Conservation (phyloP, 371 early-diverging fungal genomes). For the Mortierella sp. region DNA sequence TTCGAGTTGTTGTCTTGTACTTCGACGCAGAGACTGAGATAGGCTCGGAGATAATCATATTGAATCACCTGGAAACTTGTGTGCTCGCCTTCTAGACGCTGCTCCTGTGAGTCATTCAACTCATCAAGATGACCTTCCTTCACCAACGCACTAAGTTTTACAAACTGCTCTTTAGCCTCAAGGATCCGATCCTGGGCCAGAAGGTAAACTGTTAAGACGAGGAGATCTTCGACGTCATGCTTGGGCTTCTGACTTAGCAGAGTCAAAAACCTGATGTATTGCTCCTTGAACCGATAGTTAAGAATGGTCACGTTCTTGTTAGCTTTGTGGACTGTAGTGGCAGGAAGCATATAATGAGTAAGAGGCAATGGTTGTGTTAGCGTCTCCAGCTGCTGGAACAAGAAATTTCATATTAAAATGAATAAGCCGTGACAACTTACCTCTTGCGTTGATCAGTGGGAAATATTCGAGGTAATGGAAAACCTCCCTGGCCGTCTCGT, state of each 20-base stretch:
- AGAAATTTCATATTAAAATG: background rate
- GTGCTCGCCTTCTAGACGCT: slow-evolving; percentile 5
- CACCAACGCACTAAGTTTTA: slow-evolving; percentile 15
- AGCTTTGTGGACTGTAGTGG: slow-evolving; percentile 44
- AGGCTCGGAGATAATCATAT: slow-evolving; percentile 66
- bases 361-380: background rate
- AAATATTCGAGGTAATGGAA: slow-evolving; percentile 63
- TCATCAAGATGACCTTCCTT: slow-evolving; percentile 2
- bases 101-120: background rate
- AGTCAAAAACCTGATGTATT: slow-evolving; percentile 61
- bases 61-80: slow-evolving; percentile 58
- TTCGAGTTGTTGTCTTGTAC: slow-evolving; percentile 33
- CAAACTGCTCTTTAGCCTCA: slow-evolving; percentile 59
- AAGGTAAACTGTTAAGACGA: slow-evolving; percentile 61
- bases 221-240: slow-evolving; percentile 52
- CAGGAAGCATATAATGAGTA: slow-evolving; percentile 28
- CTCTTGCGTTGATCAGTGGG: slow-evolving; percentile 66
- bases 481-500: background rate
- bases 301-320: slow-evolving; percentile 38
- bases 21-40: slow-evolving; percentile 63
- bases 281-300: slow-evolving; percentile 60
- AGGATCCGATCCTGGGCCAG: slow-evolving; percentile 67
- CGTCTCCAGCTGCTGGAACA: background rate
- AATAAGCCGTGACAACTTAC: slow-evolving; percentile 34
- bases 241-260: slow-evolving; percentile 57